Evolutionary conservation across 805 yeast species (phyloP), one percentile per base, ranked within the genome.

Genomic region (Suhomyces xylopsoci): DNA sequence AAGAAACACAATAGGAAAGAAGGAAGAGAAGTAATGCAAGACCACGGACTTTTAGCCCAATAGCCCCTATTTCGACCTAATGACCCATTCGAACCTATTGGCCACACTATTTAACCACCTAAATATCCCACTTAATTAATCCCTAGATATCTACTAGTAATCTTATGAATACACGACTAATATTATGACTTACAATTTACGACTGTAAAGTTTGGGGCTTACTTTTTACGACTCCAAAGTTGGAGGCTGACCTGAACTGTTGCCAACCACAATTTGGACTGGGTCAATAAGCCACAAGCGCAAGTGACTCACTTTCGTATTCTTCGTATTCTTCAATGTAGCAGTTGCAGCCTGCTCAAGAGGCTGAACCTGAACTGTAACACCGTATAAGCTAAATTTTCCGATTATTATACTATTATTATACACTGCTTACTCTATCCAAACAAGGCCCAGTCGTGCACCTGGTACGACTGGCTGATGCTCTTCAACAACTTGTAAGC

Each of bases 381-480:
- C 32, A 25, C 28, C 12, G 10, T 9, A 25, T 25, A 10, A 28
- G 32, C 32, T 28, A 6, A 8, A 12, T 28, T 12, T 28, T 28
- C 20, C 6, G 20, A 36, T 36, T 7, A n/a, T 8, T 34, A 7
- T 15, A 17, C 9, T 17, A 15, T 15, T 15, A 5, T 5, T 25
- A 28, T 15, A 19, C 48, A 26, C 19, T 36, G 19, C 15, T 36
- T 28, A 17, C 22, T 26, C 8, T 51, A 57, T 17, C 76, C 78
- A 61, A 81, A 81, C 26, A 81, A 63, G 1, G 59, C 63, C 83
- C 84, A 81, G 55, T 80, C 72, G 19, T 68, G 61, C n/a, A 83
- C 71, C 45, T 66, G 62, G 43, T 78, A 61, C 9, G 66, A 59
- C 12, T 70, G 69, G 1, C 62, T 59, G 1, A 66, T 61, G 1